Conservation (phyloP, 495 filamentous ascomycete species). For the Annulohypoxylon stygium region DNA sequence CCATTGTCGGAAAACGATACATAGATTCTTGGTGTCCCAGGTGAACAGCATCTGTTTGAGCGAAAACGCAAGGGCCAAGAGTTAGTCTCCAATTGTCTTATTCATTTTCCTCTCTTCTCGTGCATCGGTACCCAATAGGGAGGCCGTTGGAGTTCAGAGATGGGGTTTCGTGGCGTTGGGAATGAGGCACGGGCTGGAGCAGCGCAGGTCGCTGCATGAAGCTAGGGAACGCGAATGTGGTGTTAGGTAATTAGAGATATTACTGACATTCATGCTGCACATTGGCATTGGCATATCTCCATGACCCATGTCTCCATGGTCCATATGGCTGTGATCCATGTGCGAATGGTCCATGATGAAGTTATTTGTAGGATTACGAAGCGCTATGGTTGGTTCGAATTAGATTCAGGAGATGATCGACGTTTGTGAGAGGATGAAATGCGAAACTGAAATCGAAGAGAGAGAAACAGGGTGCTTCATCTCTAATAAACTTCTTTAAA, state of each 20-base stretch:
- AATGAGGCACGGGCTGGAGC: constrained; percentile 17
- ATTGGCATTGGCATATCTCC: constrained; percentile 51
- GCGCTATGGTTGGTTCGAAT: not conserved
- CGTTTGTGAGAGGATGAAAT: not conserved
- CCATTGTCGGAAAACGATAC: constrained; percentile 95
- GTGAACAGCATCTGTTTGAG: constrained; percentile 92
- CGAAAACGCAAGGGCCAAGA: constrained; percentile 11
- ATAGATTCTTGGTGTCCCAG: constrained; percentile 91
- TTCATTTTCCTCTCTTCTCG: constrained; percentile 5
- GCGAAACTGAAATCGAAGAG: constrained; percentile 4
- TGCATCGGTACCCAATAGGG: constrained; percentile 30
- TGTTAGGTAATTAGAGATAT: not conserved
- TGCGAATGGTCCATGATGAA: constrained; percentile 59
- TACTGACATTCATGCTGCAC: constrained; percentile 88
- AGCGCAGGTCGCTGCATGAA: constrained; percentile 24
- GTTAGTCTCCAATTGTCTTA: constrained; percentile 14
- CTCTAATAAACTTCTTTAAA: constrained; percentile 2
- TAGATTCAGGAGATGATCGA: constrained; percentile 15
- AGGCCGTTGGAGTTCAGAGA: constrained; percentile 5
- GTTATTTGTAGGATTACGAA: constrained; percentile 13
- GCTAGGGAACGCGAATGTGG: constrained; percentile 17
- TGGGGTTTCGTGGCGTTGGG: constrained; percentile 17
- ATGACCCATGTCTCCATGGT: constrained; percentile 69
- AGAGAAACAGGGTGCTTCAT: not conserved
- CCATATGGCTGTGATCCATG: constrained; percentile 64